These are phyloP conservation scores for Suhomyces coccinellae DNA, from an alignment of 1,139 yeast genomes.

Conservation along the genomic window DNA sequence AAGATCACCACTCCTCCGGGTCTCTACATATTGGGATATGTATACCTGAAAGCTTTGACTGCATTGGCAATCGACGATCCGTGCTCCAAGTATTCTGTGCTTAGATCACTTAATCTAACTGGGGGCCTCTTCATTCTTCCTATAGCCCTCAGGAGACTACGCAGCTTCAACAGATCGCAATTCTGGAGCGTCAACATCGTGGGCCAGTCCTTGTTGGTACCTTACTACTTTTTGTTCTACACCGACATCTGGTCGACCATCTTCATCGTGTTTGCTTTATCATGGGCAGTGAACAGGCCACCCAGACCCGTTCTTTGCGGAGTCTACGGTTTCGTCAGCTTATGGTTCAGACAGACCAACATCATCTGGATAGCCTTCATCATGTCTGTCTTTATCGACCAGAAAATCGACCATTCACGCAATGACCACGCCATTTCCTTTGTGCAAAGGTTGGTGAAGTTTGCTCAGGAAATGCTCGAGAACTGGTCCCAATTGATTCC, in stretches of 20 bases:
- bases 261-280: conserved; percentile 46
- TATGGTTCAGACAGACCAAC: conserved; percentile 87
- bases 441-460: conserved; percentile 15
- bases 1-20: conserved; percentile 99
- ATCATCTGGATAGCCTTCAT: conserved; percentile 79
- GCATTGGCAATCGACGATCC: conserved; percentile 22
- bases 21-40: conserved; percentile 64
- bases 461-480: conserved; percentile 22
- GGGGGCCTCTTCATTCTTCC: conserved; percentile 66
- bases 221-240: conserved; percentile 77
- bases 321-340: conserved; percentile 53
- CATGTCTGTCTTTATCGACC: conserved; percentile 56
- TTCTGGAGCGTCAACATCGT: conserved; percentile 52
- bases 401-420: conserved; percentile 25
- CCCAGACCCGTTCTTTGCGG: conserved; percentile 34
- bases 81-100: conserved; percentile 40
- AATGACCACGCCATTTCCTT: conserved; percentile 7
- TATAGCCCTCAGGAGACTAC: conserved; percentile 26
- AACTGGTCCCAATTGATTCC: conserved; percentile 46
- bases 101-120: conserved; percentile 60
- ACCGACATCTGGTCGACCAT: conserved; percentile 93
- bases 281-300: conserved; percentile 34
- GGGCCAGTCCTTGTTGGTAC: conserved; percentile 67
- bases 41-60: conserved; percentile 38
- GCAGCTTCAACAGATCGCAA: conserved; percentile 35